These are phyloP conservation scores for thale cress (Arabidopsis thaliana) DNA, from an alignment of 345 rosid genomes.

Conservation along the genomic window DNA sequence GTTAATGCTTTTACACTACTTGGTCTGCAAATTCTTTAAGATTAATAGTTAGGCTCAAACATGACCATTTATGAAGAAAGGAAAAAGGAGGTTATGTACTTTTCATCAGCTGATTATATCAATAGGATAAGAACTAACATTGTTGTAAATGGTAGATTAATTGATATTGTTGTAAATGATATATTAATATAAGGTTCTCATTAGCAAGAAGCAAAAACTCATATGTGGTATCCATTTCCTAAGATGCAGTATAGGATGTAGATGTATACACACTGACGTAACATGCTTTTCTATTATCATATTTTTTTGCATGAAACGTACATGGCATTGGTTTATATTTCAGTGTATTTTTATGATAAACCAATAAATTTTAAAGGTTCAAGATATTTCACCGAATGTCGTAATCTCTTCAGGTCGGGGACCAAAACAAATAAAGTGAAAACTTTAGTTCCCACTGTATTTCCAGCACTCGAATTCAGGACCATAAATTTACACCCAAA, in stretches of 20 bases:
- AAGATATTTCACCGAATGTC: background rate
- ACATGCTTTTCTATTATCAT: background rate
- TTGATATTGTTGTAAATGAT: background rate
- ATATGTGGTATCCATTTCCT: conserved; percentile 25
- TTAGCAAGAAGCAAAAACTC: conserved; percentile 14
- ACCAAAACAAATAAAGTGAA: background rate
- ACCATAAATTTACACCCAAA: background rate
- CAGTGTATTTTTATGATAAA: background rate
- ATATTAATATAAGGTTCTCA: background rate
- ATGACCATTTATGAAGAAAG: background rate
- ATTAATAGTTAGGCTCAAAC: background rate
- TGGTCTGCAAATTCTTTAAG: background rate
- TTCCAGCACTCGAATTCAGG: background rate
- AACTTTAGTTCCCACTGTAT: background rate
- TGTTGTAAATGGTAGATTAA: background rate
- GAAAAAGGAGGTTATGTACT: background rate
- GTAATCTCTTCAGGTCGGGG: background rate
- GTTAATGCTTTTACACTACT: no score
- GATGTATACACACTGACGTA: conserved; percentile 10
- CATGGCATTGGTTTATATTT: background rate
- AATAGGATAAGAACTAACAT: background rate
- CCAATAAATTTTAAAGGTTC: background rate
- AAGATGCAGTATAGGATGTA: background rate
- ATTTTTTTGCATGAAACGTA: background rate
- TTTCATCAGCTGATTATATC: background rate